A percentile compares a stretch with the other conserved stretches of the same genome.
phyloP scores from a whole-genome alignment of 257 asterid species.

The Solanum etuberosum region DNA sequence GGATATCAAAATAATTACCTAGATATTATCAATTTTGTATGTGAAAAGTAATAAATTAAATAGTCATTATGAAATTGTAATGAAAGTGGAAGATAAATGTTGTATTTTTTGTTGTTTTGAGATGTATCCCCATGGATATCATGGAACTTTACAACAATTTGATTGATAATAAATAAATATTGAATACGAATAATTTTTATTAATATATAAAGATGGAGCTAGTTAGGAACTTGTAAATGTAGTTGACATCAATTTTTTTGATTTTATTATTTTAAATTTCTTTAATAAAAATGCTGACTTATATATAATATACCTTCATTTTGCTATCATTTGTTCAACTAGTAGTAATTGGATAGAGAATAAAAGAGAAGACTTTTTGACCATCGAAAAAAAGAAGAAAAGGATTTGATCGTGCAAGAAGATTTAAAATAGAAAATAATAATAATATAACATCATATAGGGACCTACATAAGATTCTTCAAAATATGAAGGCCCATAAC shows the following conservation, averaged over 20 bases:
- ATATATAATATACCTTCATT: background rate
- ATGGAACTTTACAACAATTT: background rate
- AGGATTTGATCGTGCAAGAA: background rate
- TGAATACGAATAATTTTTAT: background rate
- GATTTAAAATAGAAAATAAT: background rate
- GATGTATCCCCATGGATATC: background rate
- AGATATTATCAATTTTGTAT: background rate
- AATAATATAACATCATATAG: background rate
- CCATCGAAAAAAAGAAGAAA: conserved; percentile 1
- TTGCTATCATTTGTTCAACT: conserved; percentile 1
- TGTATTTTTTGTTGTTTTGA: background rate
- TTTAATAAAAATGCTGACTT: background rate
- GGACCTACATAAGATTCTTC: conserved; percentile 15
- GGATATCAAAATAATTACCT: background rate
- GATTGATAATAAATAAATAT: background rate
- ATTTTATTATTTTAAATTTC: too few relatives aligned
- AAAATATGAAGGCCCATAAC: background rate
- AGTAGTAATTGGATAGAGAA: background rate
- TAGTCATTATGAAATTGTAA: background rate
- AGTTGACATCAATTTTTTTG: background rate
- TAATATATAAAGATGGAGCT: background rate
- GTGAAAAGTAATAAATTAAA: background rate
- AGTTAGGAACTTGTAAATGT: background rate
- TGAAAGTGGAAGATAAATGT: background rate
- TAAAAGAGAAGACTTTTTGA: conserved; percentile 2